Conservation (phyloP, 768 basidiomycete genomes). For the Boletus sensibilis region DNA sequence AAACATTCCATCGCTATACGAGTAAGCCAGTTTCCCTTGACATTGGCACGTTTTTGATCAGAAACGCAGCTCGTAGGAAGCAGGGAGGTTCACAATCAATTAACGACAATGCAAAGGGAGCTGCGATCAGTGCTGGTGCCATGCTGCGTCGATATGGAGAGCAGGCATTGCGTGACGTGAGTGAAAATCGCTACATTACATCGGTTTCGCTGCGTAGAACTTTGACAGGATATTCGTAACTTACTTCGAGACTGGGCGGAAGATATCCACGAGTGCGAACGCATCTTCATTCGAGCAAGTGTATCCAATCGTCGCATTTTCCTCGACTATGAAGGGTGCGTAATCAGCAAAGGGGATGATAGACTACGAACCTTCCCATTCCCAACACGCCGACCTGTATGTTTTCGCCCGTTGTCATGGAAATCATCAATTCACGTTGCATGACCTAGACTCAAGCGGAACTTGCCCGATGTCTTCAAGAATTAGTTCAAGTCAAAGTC, state of each 20-base stretch:
- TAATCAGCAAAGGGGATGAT: constrained; percentile 76
- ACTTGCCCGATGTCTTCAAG: constrained; percentile 78
- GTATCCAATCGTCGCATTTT: constrained; percentile 86
- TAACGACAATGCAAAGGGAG: constrained; percentile 91
- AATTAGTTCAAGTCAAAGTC: constrained; percentile 80
- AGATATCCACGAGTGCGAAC: constrained; percentile 81
- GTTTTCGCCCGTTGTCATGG: constrained; percentile 22
- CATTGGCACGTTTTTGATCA: constrained; percentile 7
- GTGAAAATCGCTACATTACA: constrained; percentile 23
- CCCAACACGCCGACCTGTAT: constrained; percentile 90
- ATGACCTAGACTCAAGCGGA: constrained; percentile 80
- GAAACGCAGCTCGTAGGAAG: constrained; percentile 80
- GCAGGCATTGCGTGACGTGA: constrained; percentile 83
- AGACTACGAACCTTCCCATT: constrained; percentile 91
- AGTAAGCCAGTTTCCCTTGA: constrained; percentile 54
- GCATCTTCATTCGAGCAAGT: constrained; percentile 90
- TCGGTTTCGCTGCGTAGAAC: background rate
- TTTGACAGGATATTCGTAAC: constrained; percentile 76
- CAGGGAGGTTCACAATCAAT: constrained; percentile 93
- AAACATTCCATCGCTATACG: constrained; percentile 98
- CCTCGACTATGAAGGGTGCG: constrained; percentile 80
- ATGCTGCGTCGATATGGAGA: constrained; percentile 93
- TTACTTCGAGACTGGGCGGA: constrained; percentile 85
- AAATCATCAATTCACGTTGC: constrained; percentile 1
- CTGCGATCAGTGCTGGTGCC: constrained; percentile 93